A percentile compares a stretch with the other conserved stretches of the same genome.
These are phyloP conservation scores for Mycena latifolia DNA, from an alignment of 768 basidiomycete genomes.

Conservation along the genomic window DNA sequence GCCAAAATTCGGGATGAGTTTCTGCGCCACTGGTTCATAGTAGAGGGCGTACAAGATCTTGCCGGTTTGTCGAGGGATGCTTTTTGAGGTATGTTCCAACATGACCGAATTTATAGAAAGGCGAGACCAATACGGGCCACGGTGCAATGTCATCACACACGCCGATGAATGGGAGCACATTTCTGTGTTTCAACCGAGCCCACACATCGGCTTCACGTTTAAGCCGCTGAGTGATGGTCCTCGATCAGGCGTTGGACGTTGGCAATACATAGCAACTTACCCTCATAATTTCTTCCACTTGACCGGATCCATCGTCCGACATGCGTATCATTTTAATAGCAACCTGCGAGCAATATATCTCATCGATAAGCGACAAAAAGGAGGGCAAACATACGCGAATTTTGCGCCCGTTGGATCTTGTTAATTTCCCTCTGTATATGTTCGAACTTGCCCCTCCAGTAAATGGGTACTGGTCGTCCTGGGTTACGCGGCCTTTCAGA, in stretches of 20 bases:
- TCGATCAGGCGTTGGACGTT: no score
- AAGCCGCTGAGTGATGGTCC: conserved; percentile 4
- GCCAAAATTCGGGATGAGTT: not conserved
- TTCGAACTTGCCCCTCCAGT: conserved; percentile 14
- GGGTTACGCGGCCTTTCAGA: conserved; percentile 10
- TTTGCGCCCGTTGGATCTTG: not conserved
- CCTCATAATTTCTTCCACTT: conserved; percentile 9
- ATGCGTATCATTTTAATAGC: conserved; percentile 26
- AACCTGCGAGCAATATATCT: conserved; percentile 1
- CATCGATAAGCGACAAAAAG: no score
- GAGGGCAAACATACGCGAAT: conserved; percentile 3
- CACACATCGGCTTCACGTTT: conserved; percentile 26
- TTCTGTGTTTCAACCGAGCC: conserved; percentile 17
- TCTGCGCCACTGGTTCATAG: no score
- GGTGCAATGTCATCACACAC: conserved; percentile 21
- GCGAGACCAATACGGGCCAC: conserved; percentile 7
- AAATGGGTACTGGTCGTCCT: conserved; percentile 14
- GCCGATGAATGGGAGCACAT: conserved; percentile 30
- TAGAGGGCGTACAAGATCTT: not conserved
- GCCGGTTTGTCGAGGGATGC: not conserved
- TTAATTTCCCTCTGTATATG: conserved; percentile 15
- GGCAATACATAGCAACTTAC: conserved; percentile 5
- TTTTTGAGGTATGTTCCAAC: conserved; percentile 2
- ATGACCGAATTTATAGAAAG: conserved; percentile 10
- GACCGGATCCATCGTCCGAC: no score